Percentiles rank a stretch among this genome's conserved stretches.
Evolutionary conservation across 345 rosid genomes (phyloP).

Genomic region (Murraya koenigii): DNA sequence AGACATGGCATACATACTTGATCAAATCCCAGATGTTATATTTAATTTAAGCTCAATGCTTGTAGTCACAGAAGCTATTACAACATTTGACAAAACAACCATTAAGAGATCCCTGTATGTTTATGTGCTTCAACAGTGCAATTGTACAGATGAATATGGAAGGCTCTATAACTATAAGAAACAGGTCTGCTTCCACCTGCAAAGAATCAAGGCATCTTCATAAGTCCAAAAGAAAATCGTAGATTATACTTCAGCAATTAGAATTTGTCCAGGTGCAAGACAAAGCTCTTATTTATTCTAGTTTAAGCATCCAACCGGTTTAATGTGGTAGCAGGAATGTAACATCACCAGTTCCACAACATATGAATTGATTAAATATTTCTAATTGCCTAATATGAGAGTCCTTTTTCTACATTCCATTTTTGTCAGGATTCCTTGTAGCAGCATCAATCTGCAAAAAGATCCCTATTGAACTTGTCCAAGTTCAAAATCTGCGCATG

Average conservation of each 20-base stretch:
- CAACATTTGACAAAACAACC: neutral
- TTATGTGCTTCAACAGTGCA: neutral
- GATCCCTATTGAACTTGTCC: neutral
- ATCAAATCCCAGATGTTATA: too few species aligned
- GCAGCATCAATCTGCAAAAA: neutral
- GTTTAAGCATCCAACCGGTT: neutral
- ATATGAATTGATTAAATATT: neutral
- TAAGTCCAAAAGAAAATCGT: neutral
- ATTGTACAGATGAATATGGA: neutral
- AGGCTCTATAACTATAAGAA: neutral
- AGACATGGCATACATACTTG: too few species aligned
- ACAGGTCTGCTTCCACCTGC: slow-evolving; percentile 20
- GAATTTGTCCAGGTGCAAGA: neutral
- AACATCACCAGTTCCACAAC: neutral
- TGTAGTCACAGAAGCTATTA: slow-evolving; percentile 10
- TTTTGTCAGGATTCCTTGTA: neutral
- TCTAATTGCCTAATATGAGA: neutral
- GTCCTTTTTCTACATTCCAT: neutral
- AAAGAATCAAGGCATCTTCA: neutral
- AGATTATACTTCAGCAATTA: neutral
- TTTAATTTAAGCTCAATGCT: too few species aligned
- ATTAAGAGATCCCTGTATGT: neutral
- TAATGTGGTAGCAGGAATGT: neutral
- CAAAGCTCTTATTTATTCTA: neutral
- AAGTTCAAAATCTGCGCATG: neutral